Evolutionary conservation across 371 early-diverging fungal species (phyloP), one percentile per base, ranked within the genome.

Genomic region (Mucor circinelloides): DNA sequence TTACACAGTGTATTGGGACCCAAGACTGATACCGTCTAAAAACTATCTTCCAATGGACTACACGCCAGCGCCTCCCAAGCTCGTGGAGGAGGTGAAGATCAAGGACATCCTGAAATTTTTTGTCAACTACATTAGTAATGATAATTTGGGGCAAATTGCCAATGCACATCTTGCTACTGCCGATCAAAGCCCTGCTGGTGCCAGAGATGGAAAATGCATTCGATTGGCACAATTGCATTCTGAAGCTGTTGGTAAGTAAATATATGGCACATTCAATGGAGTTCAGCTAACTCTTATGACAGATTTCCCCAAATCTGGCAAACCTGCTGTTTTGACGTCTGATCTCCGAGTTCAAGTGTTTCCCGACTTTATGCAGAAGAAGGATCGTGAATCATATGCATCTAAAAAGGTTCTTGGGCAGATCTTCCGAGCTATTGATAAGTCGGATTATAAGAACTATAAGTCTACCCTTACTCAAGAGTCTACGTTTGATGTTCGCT

Each of bases 351-450:
- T 90, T 0, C 71, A 60, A 12, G 52, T 40, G 1, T 92, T 83
- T 62, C 96, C 96, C 0, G 94, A 94, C 68, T 96, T 92, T 65
- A 92, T 96, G 94, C 85, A 93, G 56, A 90, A 91, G 68, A 74
- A 78, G 6, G 78, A 78, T 32, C 86, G 87, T 58, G 68, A 69
- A 8, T 69, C 74, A 0, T 94, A 94, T 66, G 8, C 17, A 1
- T 91, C 91, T 3, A 62, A 70, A 44, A 87, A 90, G 48, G 86
- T 89, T 1, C 67, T 92, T 1, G 93, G 93, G 0, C 64, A 60
- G 2, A 84, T 95, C 1, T 94, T 85, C 68, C 81, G 92, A 0
- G 64, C 72, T 0, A 79, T 86, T 52, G 76, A 89, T 15, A 73
- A 74, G 9, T 59, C 66, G 0, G 75, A 78, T 48, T 84, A 81